These are phyloP conservation scores for Leccinum uliginosum DNA, from an alignment of 768 basidiomycete species.

Conservation along the genomic window DNA sequence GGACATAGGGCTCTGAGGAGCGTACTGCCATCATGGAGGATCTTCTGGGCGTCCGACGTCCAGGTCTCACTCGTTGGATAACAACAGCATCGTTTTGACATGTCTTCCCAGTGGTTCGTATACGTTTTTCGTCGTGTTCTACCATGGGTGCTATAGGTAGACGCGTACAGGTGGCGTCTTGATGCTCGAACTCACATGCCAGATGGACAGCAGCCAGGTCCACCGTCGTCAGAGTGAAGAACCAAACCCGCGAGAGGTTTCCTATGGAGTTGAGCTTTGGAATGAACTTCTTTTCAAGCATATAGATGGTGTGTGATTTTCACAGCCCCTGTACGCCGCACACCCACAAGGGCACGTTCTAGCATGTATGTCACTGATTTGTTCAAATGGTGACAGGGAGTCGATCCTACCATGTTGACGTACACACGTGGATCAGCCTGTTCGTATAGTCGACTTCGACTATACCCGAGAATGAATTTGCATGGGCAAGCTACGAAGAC, in stretches of 20 bases:
- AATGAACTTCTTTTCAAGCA: too few relatives aligned
- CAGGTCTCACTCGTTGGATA: conserved; percentile 51
- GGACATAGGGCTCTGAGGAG: conserved; percentile 59
- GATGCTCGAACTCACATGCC: too few relatives aligned
- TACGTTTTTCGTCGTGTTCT: conserved; percentile 10
- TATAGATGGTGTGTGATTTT: too few relatives aligned
- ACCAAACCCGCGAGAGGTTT: too few relatives aligned
- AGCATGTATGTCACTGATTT: conserved; percentile 8
- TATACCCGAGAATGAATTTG: conserved; percentile 11
- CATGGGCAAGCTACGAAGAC: not conserved
- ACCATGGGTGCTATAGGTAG: too few relatives aligned
- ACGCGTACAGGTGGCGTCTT: too few relatives aligned
- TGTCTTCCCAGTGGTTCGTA: conserved; percentile 45
- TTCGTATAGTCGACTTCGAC: conserved; percentile 18
- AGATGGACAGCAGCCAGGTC: too few relatives aligned
- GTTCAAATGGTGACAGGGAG: conserved; percentile 1
- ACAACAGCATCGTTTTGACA: conserved; percentile 47
- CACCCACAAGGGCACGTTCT: too few relatives aligned
- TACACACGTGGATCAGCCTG: conserved; percentile 41
- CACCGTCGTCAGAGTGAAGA: too few relatives aligned
- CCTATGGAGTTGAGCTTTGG: too few relatives aligned
- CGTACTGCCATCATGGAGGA: conserved; percentile 74
- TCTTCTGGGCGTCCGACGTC: conserved; percentile 36
- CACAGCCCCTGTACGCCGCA: too few relatives aligned
- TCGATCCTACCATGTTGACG: conserved; percentile 50